phyloP scores from a whole-genome alignment of 495 filamentous ascomycete genomes.

The Annulohypoxylon maeteangense region DNA sequence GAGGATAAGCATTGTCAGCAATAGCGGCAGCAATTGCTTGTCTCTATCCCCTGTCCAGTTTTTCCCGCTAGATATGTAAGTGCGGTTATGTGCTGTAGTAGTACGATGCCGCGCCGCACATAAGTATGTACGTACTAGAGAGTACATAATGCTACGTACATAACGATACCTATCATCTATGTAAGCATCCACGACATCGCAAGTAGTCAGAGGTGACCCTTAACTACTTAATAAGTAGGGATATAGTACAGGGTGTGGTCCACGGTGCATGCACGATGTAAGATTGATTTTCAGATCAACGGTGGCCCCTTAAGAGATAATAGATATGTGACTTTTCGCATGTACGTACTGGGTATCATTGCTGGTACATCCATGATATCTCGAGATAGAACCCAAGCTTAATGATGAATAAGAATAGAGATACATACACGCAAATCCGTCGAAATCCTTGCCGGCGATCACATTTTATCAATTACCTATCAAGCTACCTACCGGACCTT shows the following conservation, averaged over 20 bases:
- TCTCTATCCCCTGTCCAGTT: slow-evolving; percentile 33
- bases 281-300: slow-evolving; percentile 50
- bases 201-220: slow-evolving; percentile 30
- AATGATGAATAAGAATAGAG: slow-evolving; percentile 26
- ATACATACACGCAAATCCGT: slow-evolving; percentile 8
- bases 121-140: slow-evolving; percentile 33
- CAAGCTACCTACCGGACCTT: background rate
- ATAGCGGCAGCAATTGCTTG: slow-evolving; percentile 34
- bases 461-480: slow-evolving; percentile 10
- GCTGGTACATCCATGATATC: slow-evolving; percentile 1
- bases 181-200: slow-evolving; percentile 13
- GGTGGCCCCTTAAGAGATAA: slow-evolving; percentile 38
- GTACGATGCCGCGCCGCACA: slow-evolving; percentile 44
- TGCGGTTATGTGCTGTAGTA: slow-evolving; percentile 47
- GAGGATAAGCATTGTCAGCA: slow-evolving; percentile 26
- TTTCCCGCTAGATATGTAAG: slow-evolving; percentile 45
- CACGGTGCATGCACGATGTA: slow-evolving; percentile 52
- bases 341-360: slow-evolving; percentile 32
- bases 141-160: slow-evolving; percentile 40
- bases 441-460: slow-evolving; percentile 33
- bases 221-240: slow-evolving; percentile 31
- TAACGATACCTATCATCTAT: slow-evolving; percentile 29
- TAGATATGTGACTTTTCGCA: slow-evolving; percentile 16
- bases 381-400: background rate
- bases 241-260: slow-evolving; percentile 43